Conservation (phyloP, 169 alveolate species). For the Plasmodium falciparum region DNA sequence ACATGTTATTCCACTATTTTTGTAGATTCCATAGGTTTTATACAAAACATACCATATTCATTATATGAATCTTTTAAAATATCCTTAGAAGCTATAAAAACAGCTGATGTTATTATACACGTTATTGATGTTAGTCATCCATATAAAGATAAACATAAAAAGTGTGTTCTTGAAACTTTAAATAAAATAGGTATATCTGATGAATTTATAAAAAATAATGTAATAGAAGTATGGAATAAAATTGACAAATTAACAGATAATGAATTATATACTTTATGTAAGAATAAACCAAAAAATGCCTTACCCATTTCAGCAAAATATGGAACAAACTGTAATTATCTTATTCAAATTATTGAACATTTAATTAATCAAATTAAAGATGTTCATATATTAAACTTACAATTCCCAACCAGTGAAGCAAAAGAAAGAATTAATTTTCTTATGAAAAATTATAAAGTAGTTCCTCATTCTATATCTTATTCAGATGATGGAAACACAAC, state of each 20-base stretch:
- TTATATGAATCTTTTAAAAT: constrained; percentile 89
- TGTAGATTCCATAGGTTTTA: constrained; percentile 93
- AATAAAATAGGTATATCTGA: constrained; percentile 86
- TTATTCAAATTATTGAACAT: constrained; percentile 35
- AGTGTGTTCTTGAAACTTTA: constrained; percentile 89
- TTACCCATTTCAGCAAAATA: constrained; percentile 62
- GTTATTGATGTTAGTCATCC: constrained; percentile 89
- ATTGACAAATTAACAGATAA: constrained; percentile 86
- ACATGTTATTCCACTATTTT: constrained; percentile 81
- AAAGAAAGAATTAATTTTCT: constrained; percentile 31
- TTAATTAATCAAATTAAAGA: constrained; percentile 38
- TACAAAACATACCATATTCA: constrained; percentile 92
- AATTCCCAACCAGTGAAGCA: constrained; percentile 52
- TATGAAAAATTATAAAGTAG: constrained; percentile 47
- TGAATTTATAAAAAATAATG: constrained; percentile 79
- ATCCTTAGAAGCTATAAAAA: constrained; percentile 88
- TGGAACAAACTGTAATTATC: constrained; percentile 69
- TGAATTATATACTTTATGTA: constrained; percentile 34
- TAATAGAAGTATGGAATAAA: constrained; percentile 95
- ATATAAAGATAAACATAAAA: constrained; percentile 80
- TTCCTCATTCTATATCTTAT: constrained; percentile 70
- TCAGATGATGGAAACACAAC: constrained; percentile 65
- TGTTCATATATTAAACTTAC: constrained; percentile 37
- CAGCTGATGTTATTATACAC: constrained; percentile 91
- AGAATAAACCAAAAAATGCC: constrained; percentile 54